These are phyloP conservation scores for Malania oleifera DNA, from an alignment of 164 flowering plant species.

Conservation along the genomic window DNA sequence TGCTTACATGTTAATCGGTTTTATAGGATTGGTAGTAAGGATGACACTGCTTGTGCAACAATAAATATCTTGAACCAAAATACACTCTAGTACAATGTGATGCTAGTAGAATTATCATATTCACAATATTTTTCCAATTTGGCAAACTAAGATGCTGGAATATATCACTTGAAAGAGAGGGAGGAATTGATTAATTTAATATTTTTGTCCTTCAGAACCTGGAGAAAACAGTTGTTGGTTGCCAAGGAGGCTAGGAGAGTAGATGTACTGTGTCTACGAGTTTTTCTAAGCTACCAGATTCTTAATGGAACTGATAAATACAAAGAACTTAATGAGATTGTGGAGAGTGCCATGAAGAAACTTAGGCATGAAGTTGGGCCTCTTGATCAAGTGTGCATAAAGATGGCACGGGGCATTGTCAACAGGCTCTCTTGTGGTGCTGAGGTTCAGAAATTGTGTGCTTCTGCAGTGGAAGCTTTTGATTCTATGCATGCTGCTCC, in stretches of 20 bases:
- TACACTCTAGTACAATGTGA: no score
- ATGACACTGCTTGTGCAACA: no score
- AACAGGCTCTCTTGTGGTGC: constrained; percentile 54
- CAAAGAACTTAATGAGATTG: constrained; percentile 34
- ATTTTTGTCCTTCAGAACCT: constrained; percentile 38
- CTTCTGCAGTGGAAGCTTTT: constrained; percentile 44
- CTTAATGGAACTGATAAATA: constrained; percentile 45
- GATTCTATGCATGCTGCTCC: constrained; percentile 26
- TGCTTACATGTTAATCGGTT: no score
- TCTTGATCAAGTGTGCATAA: constrained; percentile 33
- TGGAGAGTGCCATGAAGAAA: constrained; percentile 37
- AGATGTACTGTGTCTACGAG: constrained; percentile 49
- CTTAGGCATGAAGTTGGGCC: constrained; percentile 67
- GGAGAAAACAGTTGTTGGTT: constrained; percentile 58
- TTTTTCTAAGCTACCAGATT: constrained; percentile 49
- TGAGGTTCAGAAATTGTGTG: constrained; percentile 59
- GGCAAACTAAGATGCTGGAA: neutral
- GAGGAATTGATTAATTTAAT: neutral
- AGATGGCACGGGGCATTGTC: constrained; percentile 59
- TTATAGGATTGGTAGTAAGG: no score
- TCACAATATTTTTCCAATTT: neutral
- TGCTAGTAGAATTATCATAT: no score
- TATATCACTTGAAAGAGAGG: neutral
- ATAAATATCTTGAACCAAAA: no score
- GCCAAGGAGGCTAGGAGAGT: constrained; percentile 74